Base-by-base conservation (phyloP, 768 basidiomycete genomes). In the Termitomyces sp. region DNA sequence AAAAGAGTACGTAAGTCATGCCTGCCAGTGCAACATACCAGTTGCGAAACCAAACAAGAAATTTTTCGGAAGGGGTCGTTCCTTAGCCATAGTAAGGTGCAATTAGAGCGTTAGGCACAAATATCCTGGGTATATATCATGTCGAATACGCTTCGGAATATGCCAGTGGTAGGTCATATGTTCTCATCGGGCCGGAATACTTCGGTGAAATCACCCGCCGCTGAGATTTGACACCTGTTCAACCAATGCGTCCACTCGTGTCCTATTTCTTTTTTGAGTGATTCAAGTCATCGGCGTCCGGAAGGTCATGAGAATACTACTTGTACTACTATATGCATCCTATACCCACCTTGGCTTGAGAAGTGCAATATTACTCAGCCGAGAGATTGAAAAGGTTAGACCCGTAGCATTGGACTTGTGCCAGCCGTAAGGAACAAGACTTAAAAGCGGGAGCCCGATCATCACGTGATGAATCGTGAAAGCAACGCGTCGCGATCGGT, bases 11-110 rank as follows among this genome's bases (percentile, higher is more conserved):
- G 32, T 19, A 29, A 21, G n/a, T 37, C 47, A 41, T 31, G 11
- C n/a, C n/a, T n/a, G n/a, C n/a, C n/a, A n/a, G n/a, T n/a, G n/a
- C 7, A 1, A 31, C 65, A 14, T 50, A 72, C 73, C 73, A 21
- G 73, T 75, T 5, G 72, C 71, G 48, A 67, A 72, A 2, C 73
- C 73, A 48, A 68, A 73, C 25, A 72, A 59, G 60, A 75, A 75
- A 50, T 66, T 68, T 37, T 66, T 54, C 11, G 73, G 71, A n/a
- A 74, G 65, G 27, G 14, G 1, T 25, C 42, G 35, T 19, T 48
- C 23, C 5, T 32, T 5, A 25, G 51, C 27, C 57, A 58, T 58
- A 14, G 35, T 21, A 16, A 16, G 3, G 17, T 17, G 14, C 1
- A 10, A 10, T 54, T 29, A 17, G 25, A 19, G 11, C n/a, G 19